phyloP scores from a whole-genome alignment of 371 early-diverging fungal species.

The Mucor irregularis region DNA sequence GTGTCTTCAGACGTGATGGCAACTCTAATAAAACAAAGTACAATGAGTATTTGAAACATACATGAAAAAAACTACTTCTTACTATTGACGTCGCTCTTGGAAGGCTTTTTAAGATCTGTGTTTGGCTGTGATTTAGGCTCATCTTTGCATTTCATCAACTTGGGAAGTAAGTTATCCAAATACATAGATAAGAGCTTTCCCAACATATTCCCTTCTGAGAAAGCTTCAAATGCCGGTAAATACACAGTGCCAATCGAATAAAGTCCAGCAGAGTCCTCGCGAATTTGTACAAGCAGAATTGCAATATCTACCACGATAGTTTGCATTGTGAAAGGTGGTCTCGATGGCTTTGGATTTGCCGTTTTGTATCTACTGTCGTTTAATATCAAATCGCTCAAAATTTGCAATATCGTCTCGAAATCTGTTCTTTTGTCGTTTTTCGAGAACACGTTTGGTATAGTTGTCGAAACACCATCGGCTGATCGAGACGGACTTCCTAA shows the following conservation, averaged over 20 bases:
- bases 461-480: slow-evolving; percentile 6
- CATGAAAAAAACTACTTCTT: too few species aligned
- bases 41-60: too few species aligned
- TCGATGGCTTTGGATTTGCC: slow-evolving; percentile 54
- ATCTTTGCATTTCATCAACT: slow-evolving; percentile 30
- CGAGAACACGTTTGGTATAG: neutral
- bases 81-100: neutral
- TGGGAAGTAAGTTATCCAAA: slow-evolving; percentile 43
- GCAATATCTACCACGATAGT: slow-evolving; percentile 56
- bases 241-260: slow-evolving; percentile 36
- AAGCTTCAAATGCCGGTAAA: slow-evolving; percentile 48
- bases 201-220: slow-evolving; percentile 32
- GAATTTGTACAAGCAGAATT: slow-evolving; percentile 30
- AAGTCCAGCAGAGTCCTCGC: slow-evolving; percentile 30
- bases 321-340: slow-evolving; percentile 58
- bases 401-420: slow-evolving; percentile 39
- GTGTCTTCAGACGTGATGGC: neutral
- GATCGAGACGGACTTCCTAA: slow-evolving; percentile 22
- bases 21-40: too few species aligned
- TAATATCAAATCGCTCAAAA: slow-evolving; percentile 51
- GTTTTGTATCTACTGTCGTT: slow-evolving; percentile 60
- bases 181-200: slow-evolving; percentile 38
- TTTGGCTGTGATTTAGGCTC: slow-evolving; percentile 5
- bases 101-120: neutral
- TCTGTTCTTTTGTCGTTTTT: slow-evolving; percentile 23